phyloP scores from a whole-genome alignment of 257 asterid species.

The Coffea eugenioides region DNA sequence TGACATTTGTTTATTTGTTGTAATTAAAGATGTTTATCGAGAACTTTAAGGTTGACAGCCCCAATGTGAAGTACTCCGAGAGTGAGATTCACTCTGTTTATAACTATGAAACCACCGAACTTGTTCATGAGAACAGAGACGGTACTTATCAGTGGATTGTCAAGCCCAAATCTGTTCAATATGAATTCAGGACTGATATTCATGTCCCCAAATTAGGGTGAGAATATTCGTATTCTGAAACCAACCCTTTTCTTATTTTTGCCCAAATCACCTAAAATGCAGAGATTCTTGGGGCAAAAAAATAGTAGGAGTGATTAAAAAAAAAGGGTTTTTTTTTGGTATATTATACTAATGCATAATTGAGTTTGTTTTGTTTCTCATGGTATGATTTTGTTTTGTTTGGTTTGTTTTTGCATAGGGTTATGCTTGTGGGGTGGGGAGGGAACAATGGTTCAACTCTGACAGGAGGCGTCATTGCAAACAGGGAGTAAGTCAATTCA shows the following conservation, averaged over 20 bases:
- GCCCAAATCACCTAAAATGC: not conserved
- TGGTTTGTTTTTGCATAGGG: slow-evolving; percentile 41
- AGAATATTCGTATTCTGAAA: not conserved
- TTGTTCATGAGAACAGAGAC: slow-evolving; percentile 75
- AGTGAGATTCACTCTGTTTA: slow-evolving; percentile 76
- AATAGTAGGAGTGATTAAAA: not conserved
- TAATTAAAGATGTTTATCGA: slow-evolving; percentile 68
- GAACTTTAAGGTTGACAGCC: slow-evolving; percentile 87
- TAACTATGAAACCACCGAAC: slow-evolving; percentile 84
- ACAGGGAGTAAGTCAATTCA: slow-evolving; percentile 68
- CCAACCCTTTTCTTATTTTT: not conserved
- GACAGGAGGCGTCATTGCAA: slow-evolving; percentile 88
- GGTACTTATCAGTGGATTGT: slow-evolving; percentile 89
- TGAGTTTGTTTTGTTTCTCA: slow-evolving; percentile 2
- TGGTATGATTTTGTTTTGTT: not conserved
- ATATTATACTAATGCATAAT: not conserved
- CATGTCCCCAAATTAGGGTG: slow-evolving; percentile 91
- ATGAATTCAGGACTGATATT: slow-evolving; percentile 78
- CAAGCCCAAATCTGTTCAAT: slow-evolving; percentile 80
- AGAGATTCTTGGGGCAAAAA: not conserved
- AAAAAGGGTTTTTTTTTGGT: not conserved
- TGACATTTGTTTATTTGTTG: not conserved
- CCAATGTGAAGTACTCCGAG: slow-evolving; percentile 79
- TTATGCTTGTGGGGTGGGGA: slow-evolving; percentile 99
- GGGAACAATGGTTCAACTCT: slow-evolving; percentile 98